A percentile compares a stretch with the other conserved stretches of the same genome.
Conservation (phyloP, 352 stramenopile genomes). For the Globisporangium alternatum region DNA sequence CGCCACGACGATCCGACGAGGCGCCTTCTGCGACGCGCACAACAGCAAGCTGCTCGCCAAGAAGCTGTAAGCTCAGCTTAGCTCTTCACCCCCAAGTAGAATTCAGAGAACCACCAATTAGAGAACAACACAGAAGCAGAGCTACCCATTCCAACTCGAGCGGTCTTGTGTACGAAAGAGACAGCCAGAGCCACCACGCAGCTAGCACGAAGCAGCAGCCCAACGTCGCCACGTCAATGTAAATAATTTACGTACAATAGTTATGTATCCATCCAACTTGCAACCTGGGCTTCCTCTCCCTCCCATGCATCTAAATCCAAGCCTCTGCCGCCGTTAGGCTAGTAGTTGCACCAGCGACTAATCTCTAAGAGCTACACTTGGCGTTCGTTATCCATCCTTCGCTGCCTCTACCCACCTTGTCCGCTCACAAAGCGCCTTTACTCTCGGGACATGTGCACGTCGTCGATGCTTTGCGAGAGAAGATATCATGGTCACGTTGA, state of each 20-base stretch:
- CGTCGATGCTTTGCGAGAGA: not conserved
- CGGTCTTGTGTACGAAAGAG: not conserved
- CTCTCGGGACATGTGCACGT: not conserved
- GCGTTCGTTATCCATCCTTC: not conserved
- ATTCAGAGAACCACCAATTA: slow-evolving; percentile 1
- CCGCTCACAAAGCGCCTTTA: not conserved
- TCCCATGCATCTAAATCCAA: not conserved
- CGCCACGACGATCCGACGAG: slow-evolving; percentile 62
- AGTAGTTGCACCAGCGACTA: not conserved
- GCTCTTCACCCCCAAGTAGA: slow-evolving; percentile 8
- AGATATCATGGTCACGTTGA: not conserved
- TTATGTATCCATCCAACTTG: not conserved
- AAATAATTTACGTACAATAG: slow-evolving; percentile 14
- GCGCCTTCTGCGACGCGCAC: slow-evolving; percentile 57
- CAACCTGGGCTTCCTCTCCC: not conserved
- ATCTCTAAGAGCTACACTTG: not conserved
- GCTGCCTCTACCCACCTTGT: no score
- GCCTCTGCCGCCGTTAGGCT: not conserved
- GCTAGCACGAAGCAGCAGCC: not conserved
- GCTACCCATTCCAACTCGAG: not conserved
- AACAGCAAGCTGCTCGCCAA: slow-evolving; percentile 27
- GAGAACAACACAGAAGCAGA: slow-evolving; percentile 2
- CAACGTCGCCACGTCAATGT: not conserved
- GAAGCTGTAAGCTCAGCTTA: slow-evolving; percentile 4
- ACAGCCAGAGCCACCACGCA: not conserved